A percentile compares a stretch with the other conserved stretches of the same genome.
Evolutionary conservation across 257 asterid genomes (phyloP).

Genomic region (Nicotiana attenuata): DNA sequence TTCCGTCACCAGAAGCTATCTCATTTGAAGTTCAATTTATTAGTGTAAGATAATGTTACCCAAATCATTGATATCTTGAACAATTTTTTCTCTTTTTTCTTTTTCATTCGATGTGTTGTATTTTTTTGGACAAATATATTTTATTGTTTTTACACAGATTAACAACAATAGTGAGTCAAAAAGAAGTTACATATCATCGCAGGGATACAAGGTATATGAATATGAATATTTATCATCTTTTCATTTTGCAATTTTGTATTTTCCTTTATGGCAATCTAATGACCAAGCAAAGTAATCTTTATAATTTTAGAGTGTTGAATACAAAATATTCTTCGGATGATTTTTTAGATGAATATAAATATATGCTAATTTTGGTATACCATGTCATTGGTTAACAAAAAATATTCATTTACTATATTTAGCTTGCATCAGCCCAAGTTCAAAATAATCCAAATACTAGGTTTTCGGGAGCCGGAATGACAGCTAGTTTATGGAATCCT

Average conservation of each 20-base stretch:
- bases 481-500: background rate
- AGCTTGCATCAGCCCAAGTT: background rate
- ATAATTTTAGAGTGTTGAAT: no score
- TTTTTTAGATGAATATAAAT: no score
- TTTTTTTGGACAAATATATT: background rate
- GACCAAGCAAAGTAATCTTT: background rate
- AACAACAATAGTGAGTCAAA: background rate
- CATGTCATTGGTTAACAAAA: background rate
- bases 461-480: background rate
- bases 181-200: background rate
- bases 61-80: no score
- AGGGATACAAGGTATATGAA: background rate
- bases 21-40: background rate
- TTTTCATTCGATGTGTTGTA: no score
- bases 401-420: background rate
- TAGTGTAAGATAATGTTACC: background rate
- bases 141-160: background rate
- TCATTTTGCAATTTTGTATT: background rate
- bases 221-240: background rate
- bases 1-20: background rate
- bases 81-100: no score
- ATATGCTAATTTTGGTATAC: background rate
- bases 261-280: background rate
- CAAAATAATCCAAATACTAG: background rate
- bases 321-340: no score